Base-by-base conservation (phyloP, 345 rosid genomes). In the Acer campestre region DNA sequence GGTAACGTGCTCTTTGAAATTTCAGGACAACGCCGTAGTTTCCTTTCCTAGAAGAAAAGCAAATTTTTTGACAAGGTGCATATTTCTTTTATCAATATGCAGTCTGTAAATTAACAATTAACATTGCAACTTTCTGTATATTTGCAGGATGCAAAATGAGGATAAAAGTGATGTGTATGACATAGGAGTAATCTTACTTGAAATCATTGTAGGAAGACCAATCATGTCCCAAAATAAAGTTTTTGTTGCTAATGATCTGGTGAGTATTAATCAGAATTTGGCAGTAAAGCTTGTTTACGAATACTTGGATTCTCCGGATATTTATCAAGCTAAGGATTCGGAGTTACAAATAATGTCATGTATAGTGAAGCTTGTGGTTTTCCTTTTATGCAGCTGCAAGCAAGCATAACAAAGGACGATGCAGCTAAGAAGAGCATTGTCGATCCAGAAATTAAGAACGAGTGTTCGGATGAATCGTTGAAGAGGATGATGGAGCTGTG, bases 111-210 rank as follows among this genome's bases (percentile, higher is more conserved):
- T 1, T 58, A 20, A 56, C 13, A 6, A 22, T 1, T 35, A 20
- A 55, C 14, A 7, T 44, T 18, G 3, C 16, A 22, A 35, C 38
- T 35, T 48, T 72, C n/a, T 40, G 16, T 53, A 20, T 4, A 48
- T 46, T 2, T 76, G 75, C 87, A 90, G 92, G 75, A 67, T 22
- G 62, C 69, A 76, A 5, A 70, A 77, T 31, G 86, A 68, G 2
- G 85, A 85, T 1, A 85, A 79, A 40, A 70, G 81, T n/a, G 90
- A 91, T 71, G 80, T 88, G 14, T 80, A 79, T 61, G 91, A 86
- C 74, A 64, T 86, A 13, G 95, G 95, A 61, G 88, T 89, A 10
- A 89, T 91, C 84, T 71, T 91, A 44, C 81, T 86, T 2, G 93
- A 91, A 81, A 82, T 89, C 67, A 83, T 91, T 1, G 83, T 74